Evolutionary conservation across 1,139 yeast species (phyloP).

Genomic region (Pichia sp.): DNA sequence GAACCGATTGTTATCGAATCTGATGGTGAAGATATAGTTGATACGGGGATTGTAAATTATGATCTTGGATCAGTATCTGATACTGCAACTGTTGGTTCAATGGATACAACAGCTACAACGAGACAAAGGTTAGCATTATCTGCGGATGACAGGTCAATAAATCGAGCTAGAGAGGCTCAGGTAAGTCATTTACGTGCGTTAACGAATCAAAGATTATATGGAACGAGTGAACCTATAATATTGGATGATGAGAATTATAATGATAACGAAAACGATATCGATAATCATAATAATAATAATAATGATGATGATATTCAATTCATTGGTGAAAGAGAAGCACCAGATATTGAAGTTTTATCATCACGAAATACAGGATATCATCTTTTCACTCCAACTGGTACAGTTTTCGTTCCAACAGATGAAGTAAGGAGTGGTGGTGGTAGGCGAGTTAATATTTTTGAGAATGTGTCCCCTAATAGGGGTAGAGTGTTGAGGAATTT

Average conservation of each 20-base stretch:
- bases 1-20: constrained; percentile 11
- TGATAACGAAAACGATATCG: constrained; percentile 2
- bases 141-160: constrained; percentile 6
- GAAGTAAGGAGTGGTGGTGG: constrained; percentile 7
- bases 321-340: constrained; percentile 14
- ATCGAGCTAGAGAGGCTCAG: constrained; percentile 5
- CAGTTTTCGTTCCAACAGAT: constrained; percentile 7
- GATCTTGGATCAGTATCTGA: constrained; percentile 6
- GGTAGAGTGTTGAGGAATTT: background rate
- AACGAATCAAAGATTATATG: background rate
- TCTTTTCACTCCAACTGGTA: constrained; percentile 11
- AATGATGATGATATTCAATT: constrained; percentile 22
- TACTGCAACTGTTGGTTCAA: constrained; percentile 5
- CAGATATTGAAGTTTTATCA: constrained; percentile 11
- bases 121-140: constrained; percentile 3
- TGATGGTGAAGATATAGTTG: constrained; percentile 8
- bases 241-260: constrained; percentile 12
- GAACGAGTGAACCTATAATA: constrained; percentile 7
- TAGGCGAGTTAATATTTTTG: background rate
- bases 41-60: background rate
- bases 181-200: constrained; percentile 1
- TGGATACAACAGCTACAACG: background rate
- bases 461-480: background rate
- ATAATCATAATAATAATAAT: background rate
- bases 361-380: constrained; percentile 1